Evolutionary conservation across 176 grass and related monocot genomes (phyloP), one percentile per base, ranked within the genome.

Genomic region (Puccinellia tenuiflora): DNA sequence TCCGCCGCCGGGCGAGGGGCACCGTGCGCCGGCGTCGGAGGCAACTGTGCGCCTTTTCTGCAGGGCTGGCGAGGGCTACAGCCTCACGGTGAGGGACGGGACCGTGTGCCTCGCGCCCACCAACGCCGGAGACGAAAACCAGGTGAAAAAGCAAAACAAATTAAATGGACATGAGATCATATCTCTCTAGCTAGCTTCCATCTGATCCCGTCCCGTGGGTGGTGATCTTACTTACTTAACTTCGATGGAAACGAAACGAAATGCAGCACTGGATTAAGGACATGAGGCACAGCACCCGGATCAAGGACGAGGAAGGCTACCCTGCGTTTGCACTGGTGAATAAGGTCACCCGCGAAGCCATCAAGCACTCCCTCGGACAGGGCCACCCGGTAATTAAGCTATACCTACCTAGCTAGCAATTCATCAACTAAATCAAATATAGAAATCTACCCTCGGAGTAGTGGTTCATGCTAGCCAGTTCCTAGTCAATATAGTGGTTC

Each of bases 201-300:
- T 80, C 56, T 48, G 39, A 43, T 47, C n/a, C n/a, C n/a, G n/a
- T n/a, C n/a, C n/a, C n/a, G n/a, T n/a, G n/a, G n/a, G n/a, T n/a
- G n/a, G n/a, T n/a, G n/a, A n/a, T n/a, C n/a, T n/a, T n/a, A n/a
- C n/a, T n/a, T n/a, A n/a, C n/a, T n/a, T n/a, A n/a, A n/a, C n/a
- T n/a, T n/a, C n/a, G n/a, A n/a, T n/a, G n/a, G n/a, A n/a, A n/a
- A n/a, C n/a, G n/a, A n/a, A 48, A 53, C 61, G 6, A 28, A 51
- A 25, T 54, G 33, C 6, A 96, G 94, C 91, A 97, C 65, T 97
- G 94, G 94, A 88, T 97, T 34, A 93, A 93, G 86, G 91, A 97
- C 68, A 87, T 97, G 94, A 91, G 80, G 83, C 84, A 93, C 86
- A 93, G 91, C 86, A 93, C 81, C 0, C 83, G 45, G 11, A 81